phyloP scores from a whole-genome alignment of 164 flowering plant species.

The Hamamelis virginiana region DNA sequence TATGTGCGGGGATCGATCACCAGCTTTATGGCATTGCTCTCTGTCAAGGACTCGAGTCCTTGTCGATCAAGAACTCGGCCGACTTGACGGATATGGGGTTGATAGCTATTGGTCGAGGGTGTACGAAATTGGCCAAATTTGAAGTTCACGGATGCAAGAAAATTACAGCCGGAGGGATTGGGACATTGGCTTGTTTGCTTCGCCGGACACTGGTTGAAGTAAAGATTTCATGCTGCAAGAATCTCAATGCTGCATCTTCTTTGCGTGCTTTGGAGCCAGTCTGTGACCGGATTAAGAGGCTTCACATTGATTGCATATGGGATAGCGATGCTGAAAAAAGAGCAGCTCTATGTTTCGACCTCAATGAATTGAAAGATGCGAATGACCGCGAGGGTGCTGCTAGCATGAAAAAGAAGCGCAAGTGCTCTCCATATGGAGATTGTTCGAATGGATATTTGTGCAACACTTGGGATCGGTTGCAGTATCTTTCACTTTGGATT shows the following conservation, averaged over 20 bases:
- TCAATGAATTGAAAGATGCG: slow-evolving; percentile 34
- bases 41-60: slow-evolving; percentile 53
- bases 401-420: slow-evolving; percentile 44
- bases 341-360: no score
- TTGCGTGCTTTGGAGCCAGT: slow-evolving; percentile 69
- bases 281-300: slow-evolving; percentile 47
- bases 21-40: slow-evolving; percentile 74
- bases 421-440: slow-evolving; percentile 15
- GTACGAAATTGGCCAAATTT: slow-evolving; percentile 57
- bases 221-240: slow-evolving; percentile 65
- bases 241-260: slow-evolving; percentile 52
- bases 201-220: slow-evolving; percentile 59
- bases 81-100: slow-evolving; percentile 73
- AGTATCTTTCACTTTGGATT: slow-evolving; percentile 73
- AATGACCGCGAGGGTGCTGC: no score
- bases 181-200: slow-evolving; percentile 57
- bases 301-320: slow-evolving; percentile 91
- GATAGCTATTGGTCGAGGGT: slow-evolving; percentile 71
- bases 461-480: slow-evolving; percentile 57
- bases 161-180: slow-evolving; percentile 63
- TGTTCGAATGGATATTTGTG: slow-evolving; percentile 25
- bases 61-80: slow-evolving; percentile 62
- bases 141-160: slow-evolving; percentile 71
- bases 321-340: no score
- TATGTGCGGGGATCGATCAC: slow-evolving; percentile 56